Evolutionary conservation across 768 basidiomycete species (phyloP).

Genomic region (Macrolepiota fuliginosa): DNA sequence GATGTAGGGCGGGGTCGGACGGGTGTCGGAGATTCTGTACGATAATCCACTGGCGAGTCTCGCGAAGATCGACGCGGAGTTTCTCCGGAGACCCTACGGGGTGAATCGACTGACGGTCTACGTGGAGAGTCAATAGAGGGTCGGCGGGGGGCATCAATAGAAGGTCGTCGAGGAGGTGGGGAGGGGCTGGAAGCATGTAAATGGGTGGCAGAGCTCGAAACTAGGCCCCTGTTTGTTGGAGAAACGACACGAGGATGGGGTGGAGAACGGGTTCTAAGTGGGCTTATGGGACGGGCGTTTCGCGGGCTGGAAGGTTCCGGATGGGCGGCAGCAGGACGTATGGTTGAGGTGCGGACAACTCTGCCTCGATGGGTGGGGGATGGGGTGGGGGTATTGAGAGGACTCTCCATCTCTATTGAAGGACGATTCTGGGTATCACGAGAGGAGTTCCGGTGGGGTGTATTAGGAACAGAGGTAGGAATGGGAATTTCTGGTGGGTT

Average conservation of each 20-base stretch:
- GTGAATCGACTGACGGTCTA: conserved; percentile 36
- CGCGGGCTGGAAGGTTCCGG: conserved; percentile 8
- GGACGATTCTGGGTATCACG: conserved; percentile 2
- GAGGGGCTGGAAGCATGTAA: conserved; percentile 38
- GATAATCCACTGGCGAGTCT: conserved; percentile 25
- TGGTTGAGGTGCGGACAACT: not conserved
- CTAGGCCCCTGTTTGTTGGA: conserved; percentile 39
- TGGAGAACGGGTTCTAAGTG: conserved; percentile 39
- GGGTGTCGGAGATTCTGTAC: conserved; percentile 29
- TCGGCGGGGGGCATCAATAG: conserved; percentile 28
- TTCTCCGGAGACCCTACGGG: conserved; percentile 19
- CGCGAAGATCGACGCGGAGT: conserved; percentile 33
- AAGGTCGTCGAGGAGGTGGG: conserved; percentile 32
- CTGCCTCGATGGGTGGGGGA: conserved; percentile 8
- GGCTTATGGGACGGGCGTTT: conserved; percentile 15
- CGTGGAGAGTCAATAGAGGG: conserved; percentile 21
- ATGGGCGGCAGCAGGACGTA: conserved; percentile 3
- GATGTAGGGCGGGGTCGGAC: conserved; percentile 43
- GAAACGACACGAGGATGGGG: conserved; percentile 35
- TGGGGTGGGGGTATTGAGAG: conserved; percentile 11
- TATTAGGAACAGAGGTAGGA: conserved; percentile 20
- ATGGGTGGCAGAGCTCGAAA: conserved; percentile 51
- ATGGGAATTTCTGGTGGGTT: conserved; percentile 24
- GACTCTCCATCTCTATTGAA: conserved; percentile 6
- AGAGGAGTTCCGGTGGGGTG: conserved; percentile 10